Evolutionary conservation across 805 yeast species (phyloP).

Genomic region (Tetrapisispora taiwanensis): DNA sequence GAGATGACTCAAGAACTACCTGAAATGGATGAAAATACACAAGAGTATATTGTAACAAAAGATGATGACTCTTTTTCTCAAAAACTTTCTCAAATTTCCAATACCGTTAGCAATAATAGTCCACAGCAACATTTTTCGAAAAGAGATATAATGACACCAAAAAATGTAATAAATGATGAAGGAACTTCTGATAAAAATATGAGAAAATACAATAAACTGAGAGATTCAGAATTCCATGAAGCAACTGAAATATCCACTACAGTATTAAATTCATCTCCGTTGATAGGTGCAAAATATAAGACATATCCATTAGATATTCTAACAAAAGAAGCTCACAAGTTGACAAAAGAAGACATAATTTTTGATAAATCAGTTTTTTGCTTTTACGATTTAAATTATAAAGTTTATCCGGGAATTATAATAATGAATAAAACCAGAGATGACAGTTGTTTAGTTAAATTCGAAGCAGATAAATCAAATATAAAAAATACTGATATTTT

Average conservation of each 20-base stretch:
- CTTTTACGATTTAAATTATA: slow-evolving; percentile 33
- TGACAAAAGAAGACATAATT: slow-evolving; percentile 16
- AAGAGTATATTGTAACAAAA: neutral
- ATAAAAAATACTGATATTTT: slow-evolving; percentile 27
- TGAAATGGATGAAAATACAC: slow-evolving; percentile 17
- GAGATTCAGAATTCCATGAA: too few relatives aligned
- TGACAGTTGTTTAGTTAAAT: slow-evolving; percentile 12
- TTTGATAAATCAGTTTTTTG: slow-evolving; percentile 44
- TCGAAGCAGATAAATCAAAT: slow-evolving; percentile 14
- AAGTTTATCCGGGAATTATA: slow-evolving; percentile 42
- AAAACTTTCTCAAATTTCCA: neutral
- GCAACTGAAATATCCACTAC: neutral
- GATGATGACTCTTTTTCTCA: neutral
- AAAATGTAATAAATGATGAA: neutral
- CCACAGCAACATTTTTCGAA: neutral
- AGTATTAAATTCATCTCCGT: neutral
- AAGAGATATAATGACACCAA: neutral
- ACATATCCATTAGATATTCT: neutral
- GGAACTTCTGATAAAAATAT: neutral
- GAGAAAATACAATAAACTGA: neutral
- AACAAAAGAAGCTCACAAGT: neutral
- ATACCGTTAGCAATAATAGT: neutral
- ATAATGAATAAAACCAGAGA: slow-evolving; percentile 14
- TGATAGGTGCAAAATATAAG: neutral
- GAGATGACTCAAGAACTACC: slow-evolving; percentile 25